Base-by-base conservation (phyloP, 2,329 filamentous ascomycete genomes). In the Nothophaeocryptopus gaeumannii region DNA sequence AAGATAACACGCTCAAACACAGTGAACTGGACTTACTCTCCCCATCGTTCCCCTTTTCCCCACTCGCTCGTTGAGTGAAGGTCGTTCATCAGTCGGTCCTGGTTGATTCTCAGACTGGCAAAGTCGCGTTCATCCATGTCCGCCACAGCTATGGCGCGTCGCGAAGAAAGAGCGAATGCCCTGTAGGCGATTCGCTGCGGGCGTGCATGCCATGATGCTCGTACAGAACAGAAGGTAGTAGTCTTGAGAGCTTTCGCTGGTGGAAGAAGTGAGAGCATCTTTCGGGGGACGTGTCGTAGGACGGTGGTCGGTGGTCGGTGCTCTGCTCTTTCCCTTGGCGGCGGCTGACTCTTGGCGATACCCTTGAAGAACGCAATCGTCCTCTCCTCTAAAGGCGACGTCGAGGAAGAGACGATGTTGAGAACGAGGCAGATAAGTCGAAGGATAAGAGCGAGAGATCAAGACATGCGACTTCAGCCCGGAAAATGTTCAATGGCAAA, bases 51-150 rank as follows among this genome's bases (percentile, higher is more conserved):
- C 0, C 84, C 85, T 38, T 72, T 76, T 0, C 85, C 85, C 78
- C 82, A 88, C 69, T 82, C 74, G 63, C 81, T 85, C 2, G 82
- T 85, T 51, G 80, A 65, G 65, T 88, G 85, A 10, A 88, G 73
- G 51, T 83, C 78, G 20, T 77, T 73, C 72, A 85, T 83, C 56
- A 88, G 64, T 55, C 84, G 75, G 11, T 74, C 70, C 58, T 79
- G 74, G 55, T 85, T 77, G 34, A 85, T 78, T 50, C 77, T 79
- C 45, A 86, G 64, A 26, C 71, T 73, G 34, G 69, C 70, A 32
- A 84, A 67, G 33, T 80, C 70, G 13, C 74, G 66, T 39, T 80
- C 75, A 14, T 74, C 74, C 65, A 84, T 74, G 45, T 76, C 73
- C 26, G 68, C 67, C 5, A 72, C 72, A 10, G 70, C 68, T 31